phyloP scores from a whole-genome alignment of 257 asterid genomes.

The Galeopsis tetrahit region DNA sequence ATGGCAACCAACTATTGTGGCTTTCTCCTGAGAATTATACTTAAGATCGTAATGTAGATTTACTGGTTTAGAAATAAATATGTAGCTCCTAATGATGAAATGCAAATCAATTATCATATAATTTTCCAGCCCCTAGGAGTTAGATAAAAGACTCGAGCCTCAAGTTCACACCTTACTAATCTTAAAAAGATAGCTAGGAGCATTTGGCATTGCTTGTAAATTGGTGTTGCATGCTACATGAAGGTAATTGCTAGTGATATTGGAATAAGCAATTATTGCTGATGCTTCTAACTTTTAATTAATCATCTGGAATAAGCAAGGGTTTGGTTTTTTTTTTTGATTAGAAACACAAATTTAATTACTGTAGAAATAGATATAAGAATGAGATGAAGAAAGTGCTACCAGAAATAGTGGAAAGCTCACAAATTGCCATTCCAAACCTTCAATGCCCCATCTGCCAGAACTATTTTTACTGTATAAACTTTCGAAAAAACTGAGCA shows the following conservation, averaged over 20 bases:
- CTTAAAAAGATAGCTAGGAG: neutral
- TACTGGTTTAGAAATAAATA: neutral
- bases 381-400: no score
- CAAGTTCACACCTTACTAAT: conserved; percentile 13
- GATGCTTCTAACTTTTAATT: conserved; percentile 4
- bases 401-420: no score
- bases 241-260: neutral
- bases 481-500: neutral
- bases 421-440: neutral
- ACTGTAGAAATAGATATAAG: no score
- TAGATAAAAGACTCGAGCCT: neutral
- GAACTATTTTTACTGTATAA: no score
- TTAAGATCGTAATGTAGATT: neutral
- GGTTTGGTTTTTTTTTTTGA: no score
- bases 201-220: neutral
- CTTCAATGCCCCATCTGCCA: neutral
- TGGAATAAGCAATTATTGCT: conserved; percentile 2
- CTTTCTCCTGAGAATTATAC: neutral
- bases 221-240: conserved; percentile 9
- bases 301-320: conserved; percentile 2
- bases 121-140: neutral
- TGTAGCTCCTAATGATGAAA: neutral
- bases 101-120: neutral
- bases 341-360: no score
- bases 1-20: neutral